Evolutionary conservation across 306 rosid species (phyloP).

Genomic region (Cucumis cinereus): DNA sequence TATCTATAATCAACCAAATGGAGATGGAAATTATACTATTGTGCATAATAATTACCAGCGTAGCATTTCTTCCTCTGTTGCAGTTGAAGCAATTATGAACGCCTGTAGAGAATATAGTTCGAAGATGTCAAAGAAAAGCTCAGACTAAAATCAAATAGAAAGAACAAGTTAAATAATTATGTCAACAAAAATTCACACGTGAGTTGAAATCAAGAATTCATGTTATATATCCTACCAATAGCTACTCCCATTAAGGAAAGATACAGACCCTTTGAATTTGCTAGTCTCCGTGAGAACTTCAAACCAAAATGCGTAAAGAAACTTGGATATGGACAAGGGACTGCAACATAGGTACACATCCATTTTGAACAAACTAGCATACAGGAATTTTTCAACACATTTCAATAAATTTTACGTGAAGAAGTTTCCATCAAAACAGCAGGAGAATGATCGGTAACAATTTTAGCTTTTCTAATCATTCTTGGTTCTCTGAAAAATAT

Average conservation of each 20-base stretch:
- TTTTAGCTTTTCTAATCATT: not conserved
- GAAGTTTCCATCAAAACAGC: not conserved
- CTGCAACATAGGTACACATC: not conserved
- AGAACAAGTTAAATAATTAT: not conserved
- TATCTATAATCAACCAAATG: not conserved
- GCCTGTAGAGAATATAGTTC: conserved; percentile 30
- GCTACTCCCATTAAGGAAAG: not conserved
- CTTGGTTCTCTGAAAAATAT: not conserved
- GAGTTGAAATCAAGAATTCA: not conserved
- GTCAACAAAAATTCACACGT: not conserved
- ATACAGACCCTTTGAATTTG: not conserved
- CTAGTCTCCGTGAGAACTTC: not conserved
- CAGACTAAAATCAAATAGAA: not conserved
- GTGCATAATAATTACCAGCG: conserved; percentile 42
- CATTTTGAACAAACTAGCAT: not conserved
- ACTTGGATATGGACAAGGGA: not conserved
- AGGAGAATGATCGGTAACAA: not conserved
- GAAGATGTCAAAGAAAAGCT: not conserved
- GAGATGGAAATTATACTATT: not conserved
- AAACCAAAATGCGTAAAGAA: not conserved
- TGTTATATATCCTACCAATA: not conserved
- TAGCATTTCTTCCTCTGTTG: conserved; percentile 93
- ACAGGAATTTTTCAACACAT: not conserved
- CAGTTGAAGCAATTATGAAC: conserved; percentile 94
- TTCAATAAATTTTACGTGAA: not conserved